Evolutionary conservation across 1,139 yeast genomes (phyloP).

Genomic region (Pichiaceae sp.): DNA sequence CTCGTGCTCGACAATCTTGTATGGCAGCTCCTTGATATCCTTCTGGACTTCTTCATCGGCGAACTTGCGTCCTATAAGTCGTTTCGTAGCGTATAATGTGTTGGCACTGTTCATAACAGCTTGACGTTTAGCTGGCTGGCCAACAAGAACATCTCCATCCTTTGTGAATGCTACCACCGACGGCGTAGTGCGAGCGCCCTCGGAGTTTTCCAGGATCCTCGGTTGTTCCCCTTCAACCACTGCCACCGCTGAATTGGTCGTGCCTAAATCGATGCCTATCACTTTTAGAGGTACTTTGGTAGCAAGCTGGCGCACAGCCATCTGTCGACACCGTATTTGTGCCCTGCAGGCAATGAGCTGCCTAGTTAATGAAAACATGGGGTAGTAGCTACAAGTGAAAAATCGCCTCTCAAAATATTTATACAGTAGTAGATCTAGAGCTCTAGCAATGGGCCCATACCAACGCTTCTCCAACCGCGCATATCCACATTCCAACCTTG

Average conservation of each 20-base stretch:
- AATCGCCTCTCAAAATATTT: not conserved
- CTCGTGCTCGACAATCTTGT: constrained; percentile 39
- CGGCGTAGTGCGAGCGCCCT: constrained; percentile 67
- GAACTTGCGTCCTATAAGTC: constrained; percentile 63
- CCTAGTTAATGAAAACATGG: not conserved
- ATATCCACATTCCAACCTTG: constrained; percentile 82
- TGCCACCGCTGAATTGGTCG: constrained; percentile 79
- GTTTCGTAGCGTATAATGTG: constrained; percentile 68
- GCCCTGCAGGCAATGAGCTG: too few species aligned
- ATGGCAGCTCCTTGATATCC: constrained; percentile 50
- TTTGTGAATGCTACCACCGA: constrained; percentile 56
- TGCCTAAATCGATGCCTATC: constrained; percentile 72
- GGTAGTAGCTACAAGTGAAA: not conserved
- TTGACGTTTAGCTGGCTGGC: constrained; percentile 60
- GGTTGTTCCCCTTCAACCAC: constrained; percentile 45
- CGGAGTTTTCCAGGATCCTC: constrained; percentile 55
- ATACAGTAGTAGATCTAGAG: constrained; percentile 24
- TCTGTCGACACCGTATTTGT: too few species aligned
- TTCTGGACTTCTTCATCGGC: constrained; percentile 56
- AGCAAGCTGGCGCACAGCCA: too few species aligned
- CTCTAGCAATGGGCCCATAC: constrained; percentile 51
- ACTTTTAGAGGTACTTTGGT: constrained; percentile 26
- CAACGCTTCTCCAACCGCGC: constrained; percentile 68
- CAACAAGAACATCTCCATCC: constrained; percentile 40
- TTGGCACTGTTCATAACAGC: constrained; percentile 56